Conservation (phyloP, 345 rosid genomes). For the Eucalyptus cloeziana region DNA sequence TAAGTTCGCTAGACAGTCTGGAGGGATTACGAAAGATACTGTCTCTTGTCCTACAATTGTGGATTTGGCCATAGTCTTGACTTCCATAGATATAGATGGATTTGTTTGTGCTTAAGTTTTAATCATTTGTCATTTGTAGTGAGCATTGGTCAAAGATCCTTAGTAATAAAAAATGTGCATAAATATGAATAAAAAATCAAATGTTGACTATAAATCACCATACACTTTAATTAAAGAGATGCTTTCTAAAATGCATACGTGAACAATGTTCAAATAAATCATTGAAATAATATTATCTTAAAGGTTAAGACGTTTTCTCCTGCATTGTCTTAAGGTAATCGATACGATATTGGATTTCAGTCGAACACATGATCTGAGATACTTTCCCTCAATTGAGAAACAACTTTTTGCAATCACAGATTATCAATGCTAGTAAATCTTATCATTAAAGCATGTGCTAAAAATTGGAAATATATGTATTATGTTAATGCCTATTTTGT, state of each 20-base stretch:
- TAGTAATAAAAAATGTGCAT: not conserved
- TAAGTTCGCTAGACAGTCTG: fast-evolving
- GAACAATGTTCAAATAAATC: not conserved
- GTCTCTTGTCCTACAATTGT: not conserved
- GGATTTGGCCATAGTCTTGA: not conserved
- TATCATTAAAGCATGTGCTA: not conserved
- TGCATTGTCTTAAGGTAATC: not conserved
- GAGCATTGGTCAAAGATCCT: not conserved
- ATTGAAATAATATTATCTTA: not conserved
- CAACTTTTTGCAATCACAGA: not conserved
- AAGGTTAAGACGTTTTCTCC: not conserved
- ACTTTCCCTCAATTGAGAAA: not conserved
- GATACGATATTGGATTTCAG: not conserved
- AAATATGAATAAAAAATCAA: not conserved
- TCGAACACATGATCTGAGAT: not conserved
- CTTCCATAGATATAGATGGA: not conserved
- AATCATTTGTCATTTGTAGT: not conserved
- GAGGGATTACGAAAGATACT: not conserved
- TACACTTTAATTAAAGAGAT: not conserved
- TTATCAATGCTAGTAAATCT: not conserved
- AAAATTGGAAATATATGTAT: not conserved
- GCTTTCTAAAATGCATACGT: not conserved
- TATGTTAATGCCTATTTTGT: not conserved
- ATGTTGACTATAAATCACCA: not conserved
- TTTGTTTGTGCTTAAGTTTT: not conserved